Evolutionary conservation across 192 early-diverging fungal genomes (phyloP).

Genomic region (Tieghemiomyces parasiticus): DNA sequence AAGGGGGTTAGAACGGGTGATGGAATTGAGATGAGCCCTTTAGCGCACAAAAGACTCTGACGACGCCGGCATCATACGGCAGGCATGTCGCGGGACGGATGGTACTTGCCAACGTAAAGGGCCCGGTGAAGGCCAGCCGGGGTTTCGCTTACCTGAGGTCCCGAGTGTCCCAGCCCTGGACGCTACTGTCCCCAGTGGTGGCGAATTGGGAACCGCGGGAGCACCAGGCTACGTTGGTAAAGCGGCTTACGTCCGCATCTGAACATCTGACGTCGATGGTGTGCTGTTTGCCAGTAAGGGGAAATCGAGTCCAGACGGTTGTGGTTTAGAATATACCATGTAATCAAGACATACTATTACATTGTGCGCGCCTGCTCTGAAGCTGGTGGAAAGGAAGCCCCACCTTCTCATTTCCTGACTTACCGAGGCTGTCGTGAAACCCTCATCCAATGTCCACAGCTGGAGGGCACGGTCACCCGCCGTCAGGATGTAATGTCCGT

Average conservation of each 20-base stretch:
- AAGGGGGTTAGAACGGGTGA: too few relatives aligned
- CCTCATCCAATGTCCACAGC: too few relatives aligned
- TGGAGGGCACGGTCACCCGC: neutral
- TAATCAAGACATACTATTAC: neutral
- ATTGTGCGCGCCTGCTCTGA: neutral
- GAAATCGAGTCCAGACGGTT: neutral
- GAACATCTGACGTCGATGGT: neutral
- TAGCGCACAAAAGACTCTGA: neutral
- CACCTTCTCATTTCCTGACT: too few relatives aligned
- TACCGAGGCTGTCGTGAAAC: too few relatives aligned
- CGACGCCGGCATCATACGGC: neutral
- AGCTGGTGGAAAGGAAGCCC: too few relatives aligned
- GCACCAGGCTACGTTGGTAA: neutral
- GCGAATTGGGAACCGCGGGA: conserved; percentile 19
- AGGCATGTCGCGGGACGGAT: neutral
- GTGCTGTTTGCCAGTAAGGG: neutral
- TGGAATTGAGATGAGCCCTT: conserved; percentile 12
- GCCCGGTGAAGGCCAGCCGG: conserved; percentile 15
- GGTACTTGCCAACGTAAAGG: conserved; percentile 13
- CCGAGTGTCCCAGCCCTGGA: conserved; percentile 60
- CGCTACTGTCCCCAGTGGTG: conserved; percentile 36
- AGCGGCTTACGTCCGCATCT: neutral
- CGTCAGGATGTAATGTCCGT: neutral
- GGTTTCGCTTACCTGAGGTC: conserved; percentile 30
- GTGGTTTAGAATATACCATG: neutral